Percentiles rank a stretch among this genome's conserved stretches.
Evolutionary conservation across 345 rosid species (phyloP).

Genomic region (Camelina hispida): DNA sequence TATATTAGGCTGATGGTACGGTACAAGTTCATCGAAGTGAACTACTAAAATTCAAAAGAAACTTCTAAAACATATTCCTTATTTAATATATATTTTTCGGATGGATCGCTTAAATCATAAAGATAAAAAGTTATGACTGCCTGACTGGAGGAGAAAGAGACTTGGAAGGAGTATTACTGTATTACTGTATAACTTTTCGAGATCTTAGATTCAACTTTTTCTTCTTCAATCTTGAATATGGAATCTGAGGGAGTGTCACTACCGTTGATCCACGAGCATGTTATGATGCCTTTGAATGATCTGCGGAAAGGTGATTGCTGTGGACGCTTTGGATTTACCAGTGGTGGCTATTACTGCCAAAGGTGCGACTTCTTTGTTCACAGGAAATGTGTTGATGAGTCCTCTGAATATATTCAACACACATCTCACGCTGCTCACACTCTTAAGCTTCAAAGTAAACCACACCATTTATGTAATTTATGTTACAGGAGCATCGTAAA

Average conservation of each 20-base stretch:
- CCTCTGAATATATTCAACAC: not conserved
- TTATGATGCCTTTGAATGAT: not conserved
- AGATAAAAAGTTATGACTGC: too few relatives aligned
- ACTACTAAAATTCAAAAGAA: too few relatives aligned
- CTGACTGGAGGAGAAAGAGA: not conserved
- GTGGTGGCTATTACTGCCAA: not conserved
- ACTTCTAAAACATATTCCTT: too few relatives aligned
- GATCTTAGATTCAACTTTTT: not conserved
- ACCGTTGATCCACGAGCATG: not conserved
- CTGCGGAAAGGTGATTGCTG: not conserved
- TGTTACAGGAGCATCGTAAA: rapidly evolving
- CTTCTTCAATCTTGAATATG: not conserved
- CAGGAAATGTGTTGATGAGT: not conserved
- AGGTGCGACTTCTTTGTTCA: not conserved
- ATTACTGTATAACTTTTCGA: too few relatives aligned
- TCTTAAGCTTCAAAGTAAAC: not conserved
- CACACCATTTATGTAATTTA: not conserved
- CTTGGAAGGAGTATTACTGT: not conserved
- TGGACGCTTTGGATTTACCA: not conserved
- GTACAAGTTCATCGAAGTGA: not conserved
- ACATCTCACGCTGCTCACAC: not conserved
- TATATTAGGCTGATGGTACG: not conserved
- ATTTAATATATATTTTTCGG: too few relatives aligned
- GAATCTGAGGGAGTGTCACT: not conserved
- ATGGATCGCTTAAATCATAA: too few relatives aligned